Evolutionary conservation across 148 eudicot species (phyloP).

Genomic region (Diospyros kaki): DNA sequence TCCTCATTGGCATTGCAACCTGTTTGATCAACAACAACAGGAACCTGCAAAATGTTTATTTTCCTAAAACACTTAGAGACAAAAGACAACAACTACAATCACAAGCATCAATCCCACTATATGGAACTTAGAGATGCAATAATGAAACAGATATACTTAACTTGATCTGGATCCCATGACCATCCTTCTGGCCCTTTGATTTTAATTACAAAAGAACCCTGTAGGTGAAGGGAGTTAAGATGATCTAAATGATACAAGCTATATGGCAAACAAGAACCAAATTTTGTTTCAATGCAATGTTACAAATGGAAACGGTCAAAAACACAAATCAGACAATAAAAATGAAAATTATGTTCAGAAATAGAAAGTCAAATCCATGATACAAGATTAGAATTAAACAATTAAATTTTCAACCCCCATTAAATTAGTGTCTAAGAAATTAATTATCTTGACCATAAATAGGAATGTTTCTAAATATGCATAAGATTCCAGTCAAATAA

Average conservation of each 20-base stretch:
- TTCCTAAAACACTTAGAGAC: slow-evolving; percentile 38
- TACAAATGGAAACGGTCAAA: no score
- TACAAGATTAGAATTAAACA: no score
- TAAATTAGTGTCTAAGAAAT: no score
- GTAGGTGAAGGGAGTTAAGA: slow-evolving; percentile 16
- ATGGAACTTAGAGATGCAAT: no score
- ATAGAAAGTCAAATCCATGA: no score
- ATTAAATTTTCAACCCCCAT: no score
- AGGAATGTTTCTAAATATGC: no score
- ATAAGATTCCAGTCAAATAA: no score
- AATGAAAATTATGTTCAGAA: no score
- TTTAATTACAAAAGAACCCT: slow-evolving; percentile 94
- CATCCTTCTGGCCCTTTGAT: slow-evolving; percentile 94
- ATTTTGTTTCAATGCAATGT: no score
- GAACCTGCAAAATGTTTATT: slow-evolving; percentile 41
- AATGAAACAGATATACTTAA: slow-evolving; percentile 21
- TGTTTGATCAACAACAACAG: slow-evolving; percentile 67
- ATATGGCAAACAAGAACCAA: neutral
- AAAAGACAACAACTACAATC: slow-evolving; percentile 8
- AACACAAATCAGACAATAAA: no score
- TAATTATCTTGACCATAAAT: no score
- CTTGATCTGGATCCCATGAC: slow-evolving; percentile 95
- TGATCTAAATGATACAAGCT: neutral
- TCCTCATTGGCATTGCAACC: slow-evolving; percentile 98
- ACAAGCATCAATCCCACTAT: neutral